Evolutionary conservation across 805 yeast genomes (phyloP).

Genomic region (Candida palmyrensis): DNA sequence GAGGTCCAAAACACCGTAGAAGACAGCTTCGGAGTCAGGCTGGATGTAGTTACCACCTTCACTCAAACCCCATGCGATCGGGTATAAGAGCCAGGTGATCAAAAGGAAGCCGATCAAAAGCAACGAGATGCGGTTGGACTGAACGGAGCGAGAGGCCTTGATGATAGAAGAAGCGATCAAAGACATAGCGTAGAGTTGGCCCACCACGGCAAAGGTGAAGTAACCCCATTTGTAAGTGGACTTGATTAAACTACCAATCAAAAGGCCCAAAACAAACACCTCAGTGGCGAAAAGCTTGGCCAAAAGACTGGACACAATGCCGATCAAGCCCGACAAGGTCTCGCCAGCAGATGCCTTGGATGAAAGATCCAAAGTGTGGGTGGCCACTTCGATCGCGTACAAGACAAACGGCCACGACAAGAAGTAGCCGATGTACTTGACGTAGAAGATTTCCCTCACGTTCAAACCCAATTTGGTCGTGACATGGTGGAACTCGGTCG

Average conservation of each 20-base stretch:
- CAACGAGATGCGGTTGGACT: constrained; percentile 8
- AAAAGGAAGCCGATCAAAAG: constrained; percentile 25
- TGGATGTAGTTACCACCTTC: constrained; percentile 62
- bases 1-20: constrained; percentile 56
- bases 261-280: constrained; percentile 47
- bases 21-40: constrained; percentile 55
- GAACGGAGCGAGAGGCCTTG: constrained; percentile 5
- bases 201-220: constrained; percentile 48
- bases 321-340: constrained; percentile 23
- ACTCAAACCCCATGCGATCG: constrained; percentile 47
- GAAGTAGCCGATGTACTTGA: constrained; percentile 55
- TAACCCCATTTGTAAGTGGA: constrained; percentile 68
- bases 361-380: constrained; percentile 24
- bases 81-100: constrained; percentile 45
- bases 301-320: constrained; percentile 30
- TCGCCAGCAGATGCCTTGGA: constrained; percentile 25
- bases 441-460: constrained; percentile 51
- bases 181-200: constrained; percentile 35
- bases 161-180: constrained; percentile 16
- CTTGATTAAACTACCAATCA: constrained; percentile 51
- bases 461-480: constrained; percentile 21
- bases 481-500: constrained; percentile 46
- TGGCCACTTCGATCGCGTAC: constrained; percentile 26
- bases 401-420: constrained; percentile 44
- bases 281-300: constrained; percentile 41